Evolutionary conservation across 495 filamentous ascomycete genomes (phyloP), one percentile per base, ranked within the genome.

Genomic region (Geoglossum glabrum): DNA sequence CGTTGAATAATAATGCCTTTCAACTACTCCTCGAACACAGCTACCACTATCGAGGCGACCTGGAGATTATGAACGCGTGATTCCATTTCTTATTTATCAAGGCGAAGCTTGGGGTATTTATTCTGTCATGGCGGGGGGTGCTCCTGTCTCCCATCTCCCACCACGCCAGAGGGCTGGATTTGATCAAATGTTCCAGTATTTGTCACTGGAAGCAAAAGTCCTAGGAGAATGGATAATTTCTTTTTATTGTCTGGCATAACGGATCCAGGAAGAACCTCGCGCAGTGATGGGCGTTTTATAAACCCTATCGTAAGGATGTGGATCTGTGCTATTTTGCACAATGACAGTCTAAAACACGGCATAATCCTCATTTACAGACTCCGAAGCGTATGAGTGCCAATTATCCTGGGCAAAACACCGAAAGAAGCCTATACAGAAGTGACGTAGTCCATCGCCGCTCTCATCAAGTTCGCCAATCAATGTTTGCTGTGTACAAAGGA

Each of bases 321-420:
- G 46, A 50, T 4, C 23, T 30, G 49, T 52, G 49, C 49, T 52
- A 27, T 15, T 28, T 23, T 21, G 28, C 49, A 31, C 25, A 30
- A 52, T 13, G 25, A 52, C 23, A 31, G 28, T 52, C 49, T 52
- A 52, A 31, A 52, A 52, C 1, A 8, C n/a, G 13, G 49, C 23
- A 52, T 28, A 31, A 15, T 28, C 28, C 49, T 28, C 49, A n/a
- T 28, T 8, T 50, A 52, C 23, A 50, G 40, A 52, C 49, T 52
- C 49, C 49, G 49, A 52, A 52, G 49, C 49, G 28, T 52, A 52
- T 52, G 49, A 30, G 19, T 52, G 49, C 49, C 49, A 52, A 52
- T 31, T 52, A 52, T 30, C 49, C 49, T 52, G 17, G 49, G 49
- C 49, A 27, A 31, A 52, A 52, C 49, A 52, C 49, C 49, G 49